phyloP scores from a whole-genome alignment of 352 stramenopile species.

The Pythium periplocum region DNA sequence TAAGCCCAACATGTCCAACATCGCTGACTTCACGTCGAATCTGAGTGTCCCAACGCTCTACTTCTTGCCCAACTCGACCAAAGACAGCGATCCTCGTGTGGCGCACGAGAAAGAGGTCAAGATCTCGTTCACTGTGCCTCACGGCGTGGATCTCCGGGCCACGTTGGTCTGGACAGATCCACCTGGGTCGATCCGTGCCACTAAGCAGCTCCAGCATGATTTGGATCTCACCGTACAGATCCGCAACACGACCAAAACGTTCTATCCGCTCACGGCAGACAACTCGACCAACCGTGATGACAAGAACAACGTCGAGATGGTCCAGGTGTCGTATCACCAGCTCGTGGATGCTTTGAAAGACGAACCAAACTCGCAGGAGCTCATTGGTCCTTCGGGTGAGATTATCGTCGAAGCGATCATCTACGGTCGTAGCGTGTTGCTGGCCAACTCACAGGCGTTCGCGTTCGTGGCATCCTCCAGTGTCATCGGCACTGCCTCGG shows the following conservation, averaged over 20 bases:
- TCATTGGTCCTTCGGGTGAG: constrained; percentile 36
- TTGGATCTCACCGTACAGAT: constrained; percentile 68
- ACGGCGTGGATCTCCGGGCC: constrained; percentile 55
- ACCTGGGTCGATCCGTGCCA: constrained; percentile 51
- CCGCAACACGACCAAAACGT: constrained; percentile 43
- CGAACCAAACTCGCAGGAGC: constrained; percentile 11
- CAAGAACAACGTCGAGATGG: constrained; percentile 86
- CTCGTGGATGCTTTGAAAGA: constrained; percentile 35
- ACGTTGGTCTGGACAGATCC: constrained; percentile 81
- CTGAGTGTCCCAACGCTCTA: constrained; percentile 35
- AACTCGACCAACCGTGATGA: constrained; percentile 47
- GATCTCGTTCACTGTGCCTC: constrained; percentile 67
- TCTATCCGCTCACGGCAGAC: constrained; percentile 54
- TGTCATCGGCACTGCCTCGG: constrained; percentile 51
- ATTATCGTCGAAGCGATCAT: constrained; percentile 72
- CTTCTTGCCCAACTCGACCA: constrained; percentile 71
- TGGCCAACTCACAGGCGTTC: constrained; percentile 53
- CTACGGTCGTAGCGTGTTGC: constrained; percentile 55
- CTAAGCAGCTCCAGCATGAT: constrained; percentile 70
- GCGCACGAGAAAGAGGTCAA: constrained; percentile 47
- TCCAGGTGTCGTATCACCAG: constrained; percentile 63
- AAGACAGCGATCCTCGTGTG: constrained; percentile 51
- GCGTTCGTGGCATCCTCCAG: constrained; percentile 79
- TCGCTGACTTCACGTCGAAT: constrained; percentile 43
- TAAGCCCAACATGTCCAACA: constrained; percentile 76